Evolutionary conservation across 176 grass and related monocot species (phyloP), one percentile per base, ranked within the genome.

Genomic region (Oryza officinalis): DNA sequence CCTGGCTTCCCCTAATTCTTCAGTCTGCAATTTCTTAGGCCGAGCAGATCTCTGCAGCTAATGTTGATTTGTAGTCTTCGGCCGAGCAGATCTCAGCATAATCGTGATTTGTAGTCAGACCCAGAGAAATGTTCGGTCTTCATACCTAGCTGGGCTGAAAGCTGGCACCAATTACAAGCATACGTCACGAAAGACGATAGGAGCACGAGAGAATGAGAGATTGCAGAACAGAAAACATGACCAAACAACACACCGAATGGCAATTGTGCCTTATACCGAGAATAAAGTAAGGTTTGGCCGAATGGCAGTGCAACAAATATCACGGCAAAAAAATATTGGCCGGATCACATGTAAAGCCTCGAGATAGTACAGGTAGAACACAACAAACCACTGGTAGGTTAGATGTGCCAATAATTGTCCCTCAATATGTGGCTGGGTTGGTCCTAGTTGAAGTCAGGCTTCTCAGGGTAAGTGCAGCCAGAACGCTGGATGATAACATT

Each of bases 391-490:
- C 37, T 5, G 25, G 27, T 59, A 0, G 75, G 79, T 78, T 60
- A 84, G 43, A 47, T 80, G 79, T 74, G 65, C 63, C 63, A 37
- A 82, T 49, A 50, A 40, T 11, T 10, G 12, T 10, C 41, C 66
- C 63, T 40, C 49, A 8, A 13, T 40, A n/a, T 13, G 77, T 46
- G 10, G 27, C 35, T 22, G 63, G 45, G 75, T 60, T 79, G 25
- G 30, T 22, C 78, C 83, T 92, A 99, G 72, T 92, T 91, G 81
- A 94, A 99, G 63, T 94, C 88, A 49, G 96, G 89, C 89, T 96
- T 96, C 89, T 94, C 96, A 17, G 96, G 96, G 87, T 92, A 99
- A 63, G 93, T 94, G 90, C 96, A 99, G 65, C 96, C 93, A 8
- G 96, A 81, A 18, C 75, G 92, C 76, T 99, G 96, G 49, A 99